Percentiles rank a stretch among this genome's conserved stretches.
Evolutionary conservation across 1,139 yeast genomes (phyloP).

Genomic region (Diutina neorugosa): DNA sequence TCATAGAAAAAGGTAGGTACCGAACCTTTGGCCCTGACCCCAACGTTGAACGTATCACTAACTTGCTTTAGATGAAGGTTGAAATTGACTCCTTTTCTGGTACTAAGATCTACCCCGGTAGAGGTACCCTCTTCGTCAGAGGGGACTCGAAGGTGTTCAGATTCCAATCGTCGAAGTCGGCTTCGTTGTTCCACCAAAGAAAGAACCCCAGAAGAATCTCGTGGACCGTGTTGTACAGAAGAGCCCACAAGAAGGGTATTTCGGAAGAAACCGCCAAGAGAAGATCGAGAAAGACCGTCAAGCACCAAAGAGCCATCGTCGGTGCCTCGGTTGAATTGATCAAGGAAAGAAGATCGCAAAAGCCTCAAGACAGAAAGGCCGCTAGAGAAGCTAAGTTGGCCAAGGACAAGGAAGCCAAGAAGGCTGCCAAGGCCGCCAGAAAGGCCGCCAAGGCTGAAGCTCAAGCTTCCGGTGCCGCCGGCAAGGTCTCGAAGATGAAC

Average conservation of each 20-base stretch:
- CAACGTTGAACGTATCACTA: not conserved
- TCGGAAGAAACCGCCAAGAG: slow-evolving; percentile 97
- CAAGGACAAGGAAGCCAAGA: slow-evolving; percentile 92
- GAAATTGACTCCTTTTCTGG: slow-evolving; percentile 99
- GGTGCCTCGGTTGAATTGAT: slow-evolving; percentile 98
- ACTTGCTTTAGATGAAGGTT: slow-evolving; percentile 62
- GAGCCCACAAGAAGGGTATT: slow-evolving; percentile 99
- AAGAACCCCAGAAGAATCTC: slow-evolving; percentile 99
- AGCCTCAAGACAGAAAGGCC: slow-evolving; percentile 98
- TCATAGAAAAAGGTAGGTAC: slow-evolving; percentile 3
- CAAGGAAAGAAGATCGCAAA: slow-evolving; percentile 92
- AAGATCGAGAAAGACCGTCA: slow-evolving; percentile 95
- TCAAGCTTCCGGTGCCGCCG: slow-evolving; percentile 45
- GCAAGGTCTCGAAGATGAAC: slow-evolving; percentile 67
- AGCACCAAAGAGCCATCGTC: slow-evolving; percentile 97
- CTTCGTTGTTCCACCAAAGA: slow-evolving; percentile 98
- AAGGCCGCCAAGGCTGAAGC: slow-evolving; percentile 87
- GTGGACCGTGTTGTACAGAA: slow-evolving; percentile 99
- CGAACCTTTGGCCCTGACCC: not conserved
- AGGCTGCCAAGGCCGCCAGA: slow-evolving; percentile 87
- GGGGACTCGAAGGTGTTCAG: slow-evolving; percentile 99
- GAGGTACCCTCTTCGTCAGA: slow-evolving; percentile 98
- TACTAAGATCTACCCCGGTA: slow-evolving; percentile 99
- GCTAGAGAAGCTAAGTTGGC: slow-evolving; percentile 86
- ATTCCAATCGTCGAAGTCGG: slow-evolving; percentile 96